These are phyloP conservation scores for Mesembryanthemum crystallinum DNA, from an alignment of 148 eudicot species.

Conservation along the genomic window DNA sequence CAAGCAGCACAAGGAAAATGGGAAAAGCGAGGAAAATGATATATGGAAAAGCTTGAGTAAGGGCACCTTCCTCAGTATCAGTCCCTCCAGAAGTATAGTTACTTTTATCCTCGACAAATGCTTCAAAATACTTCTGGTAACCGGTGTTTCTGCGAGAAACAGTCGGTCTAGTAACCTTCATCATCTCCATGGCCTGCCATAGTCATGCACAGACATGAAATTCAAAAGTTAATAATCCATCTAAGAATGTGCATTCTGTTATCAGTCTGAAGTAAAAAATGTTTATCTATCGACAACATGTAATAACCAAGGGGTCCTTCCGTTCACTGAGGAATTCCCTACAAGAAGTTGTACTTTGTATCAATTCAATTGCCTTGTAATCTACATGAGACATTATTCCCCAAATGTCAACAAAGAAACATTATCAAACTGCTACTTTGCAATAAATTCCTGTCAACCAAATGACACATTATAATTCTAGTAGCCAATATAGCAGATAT, in stretches of 20 bases:
- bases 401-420: no score
- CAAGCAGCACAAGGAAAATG: constrained; percentile 54
- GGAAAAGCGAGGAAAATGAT: constrained; percentile 63
- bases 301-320: no score
- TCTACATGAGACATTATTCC: no score
- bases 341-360: no score
- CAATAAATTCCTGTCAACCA: no score
- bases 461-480: no score
- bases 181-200: constrained; percentile 90
- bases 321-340: no score
- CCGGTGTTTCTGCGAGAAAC: constrained; percentile 45
- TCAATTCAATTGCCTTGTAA: no score
- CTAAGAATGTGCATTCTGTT: background rate
- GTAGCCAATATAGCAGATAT: no score
- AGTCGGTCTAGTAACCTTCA: constrained; percentile 53
- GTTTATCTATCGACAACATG: background rate
- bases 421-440: no score
- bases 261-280: background rate
- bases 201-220: background rate
- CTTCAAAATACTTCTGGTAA: constrained; percentile 71
- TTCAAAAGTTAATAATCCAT: background rate
- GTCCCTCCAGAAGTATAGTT: constrained; percentile 28
- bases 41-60: constrained; percentile 53
- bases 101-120: constrained; percentile 57
- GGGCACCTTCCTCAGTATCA: constrained; percentile 44